Conservation (phyloP, 1,139 yeast genomes). For the Kluyveromyces sp. region DNA sequence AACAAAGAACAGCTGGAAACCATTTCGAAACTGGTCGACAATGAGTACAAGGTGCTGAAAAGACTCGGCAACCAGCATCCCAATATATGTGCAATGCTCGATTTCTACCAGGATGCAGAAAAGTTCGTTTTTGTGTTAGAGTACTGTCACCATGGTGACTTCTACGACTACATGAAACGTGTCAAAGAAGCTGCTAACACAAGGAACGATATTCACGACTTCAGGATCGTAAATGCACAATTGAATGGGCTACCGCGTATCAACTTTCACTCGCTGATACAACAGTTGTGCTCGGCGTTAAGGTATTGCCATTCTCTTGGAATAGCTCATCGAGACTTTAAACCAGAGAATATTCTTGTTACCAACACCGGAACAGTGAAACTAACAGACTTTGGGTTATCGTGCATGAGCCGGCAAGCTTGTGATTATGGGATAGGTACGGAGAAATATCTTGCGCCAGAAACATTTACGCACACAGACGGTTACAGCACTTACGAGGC, state of each 20-base stretch:
- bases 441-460: conserved; percentile 95
- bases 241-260: conserved; percentile 7
- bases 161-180: conserved; percentile 73
- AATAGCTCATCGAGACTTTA: conserved; percentile 78
- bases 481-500: conserved; percentile 52
- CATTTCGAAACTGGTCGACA: conserved; percentile 14
- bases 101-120: conserved; percentile 54
- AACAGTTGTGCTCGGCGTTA: conserved; percentile 66
- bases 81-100: conserved; percentile 55
- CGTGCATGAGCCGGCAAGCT: conserved; percentile 53
- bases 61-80: conserved; percentile 23
- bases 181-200: conserved; percentile 1
- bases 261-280: conserved; percentile 43
- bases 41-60: conserved; percentile 23
- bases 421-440: conserved; percentile 83
- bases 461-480: conserved; percentile 40
- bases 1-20: conserved; percentile 11
- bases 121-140: conserved; percentile 61
- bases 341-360: conserved; percentile 77
- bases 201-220: neutral
- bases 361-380: conserved; percentile 62
- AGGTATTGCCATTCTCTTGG: conserved; percentile 63
- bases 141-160: conserved; percentile 80
- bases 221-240: neutral
- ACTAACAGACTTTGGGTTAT: conserved; percentile 85